Evolutionary conservation across 345 rosid genomes (phyloP).

Genomic region (Hibiscus tridactylites): DNA sequence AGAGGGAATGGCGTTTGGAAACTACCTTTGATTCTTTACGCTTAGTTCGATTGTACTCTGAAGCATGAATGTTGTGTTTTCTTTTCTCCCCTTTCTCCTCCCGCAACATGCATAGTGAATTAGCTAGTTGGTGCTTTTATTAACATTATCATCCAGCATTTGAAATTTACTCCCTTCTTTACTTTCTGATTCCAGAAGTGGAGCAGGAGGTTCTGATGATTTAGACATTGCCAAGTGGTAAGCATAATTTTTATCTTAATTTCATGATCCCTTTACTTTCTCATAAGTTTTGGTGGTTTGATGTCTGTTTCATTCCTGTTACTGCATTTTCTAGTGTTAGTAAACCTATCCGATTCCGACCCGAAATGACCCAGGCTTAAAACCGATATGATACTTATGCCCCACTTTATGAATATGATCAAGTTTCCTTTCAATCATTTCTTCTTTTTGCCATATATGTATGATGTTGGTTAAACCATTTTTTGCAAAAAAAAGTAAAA

Average conservation of each 20-base stretch:
- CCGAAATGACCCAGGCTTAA: no score
- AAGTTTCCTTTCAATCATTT: no score
- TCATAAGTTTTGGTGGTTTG: not conserved
- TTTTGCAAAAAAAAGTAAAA: no score
- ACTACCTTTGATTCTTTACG: conserved; percentile 53
- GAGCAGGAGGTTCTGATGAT: not conserved
- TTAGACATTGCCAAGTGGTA: not conserved
- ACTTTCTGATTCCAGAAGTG: not conserved
- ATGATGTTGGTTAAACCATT: no score
- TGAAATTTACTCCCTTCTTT: not conserved
- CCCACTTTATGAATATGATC: no score
- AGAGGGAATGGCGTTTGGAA: conserved; percentile 63
- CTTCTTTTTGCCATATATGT: no score
- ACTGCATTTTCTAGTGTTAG: not conserved
- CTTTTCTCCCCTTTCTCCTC: not conserved
- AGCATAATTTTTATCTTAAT: not conserved
- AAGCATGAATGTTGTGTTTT: conserved; percentile 17
- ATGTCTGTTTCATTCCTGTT: not conserved
- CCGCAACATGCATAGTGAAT: not conserved
- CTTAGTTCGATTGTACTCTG: conserved; percentile 34
- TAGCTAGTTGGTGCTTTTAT: not conserved
- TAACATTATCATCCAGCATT: not conserved
- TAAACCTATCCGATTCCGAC: no score
- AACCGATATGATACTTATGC: no score
- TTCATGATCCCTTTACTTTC: no score